Base-by-base conservation (phyloP, 2,329 filamentous ascomycete species). In the Epichloe uncinata region DNA sequence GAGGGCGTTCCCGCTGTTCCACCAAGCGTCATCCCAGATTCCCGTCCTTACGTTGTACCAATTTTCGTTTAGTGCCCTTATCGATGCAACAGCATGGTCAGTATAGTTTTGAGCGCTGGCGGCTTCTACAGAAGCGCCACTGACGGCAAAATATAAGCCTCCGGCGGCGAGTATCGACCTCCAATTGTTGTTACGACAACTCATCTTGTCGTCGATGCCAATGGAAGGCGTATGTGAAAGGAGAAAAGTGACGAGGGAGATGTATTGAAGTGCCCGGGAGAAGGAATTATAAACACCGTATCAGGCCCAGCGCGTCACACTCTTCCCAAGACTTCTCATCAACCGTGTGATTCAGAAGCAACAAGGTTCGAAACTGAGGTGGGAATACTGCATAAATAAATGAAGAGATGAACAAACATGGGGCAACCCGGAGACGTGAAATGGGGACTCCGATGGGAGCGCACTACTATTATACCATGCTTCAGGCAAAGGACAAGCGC, bases 1-100 rank as follows among this genome's bases (percentile, higher is more conserved):
- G 52, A 87, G 67, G 51, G 73, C 73, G 59, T 86, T 87, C 43
- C 77, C 84, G 48, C 75, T 75, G 59, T 87, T 85, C 84, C 84
- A 88, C 84, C 84, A 88, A 7, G 75, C 73, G 0, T 74, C 74
- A 49, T 78, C 66, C 80, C 81, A 87, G 12, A 85, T 67, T 3
- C 84, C 84, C 1, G 72, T 79, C 4, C 60, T 58, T 3, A 64
- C 51, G 58, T 82, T 74, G 62, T 86, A 86, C 75, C 78, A 86
- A 15, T 63, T 55, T 3, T 56, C 52, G 56, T 84, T 79, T 1
- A 85, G 69, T 6, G 70, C 60, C 36, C 65, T 55, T 40, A 69
- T 66, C 5, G 66, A 65, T 13, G 56, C 49, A 3, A 59, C 56
- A 3, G 70, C 57, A 48, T 66, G 56, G 12, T 55, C 54, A 9